Conservation (phyloP, 2,329 filamentous ascomycete genomes). For the Beauveria pseudobassiana region DNA sequence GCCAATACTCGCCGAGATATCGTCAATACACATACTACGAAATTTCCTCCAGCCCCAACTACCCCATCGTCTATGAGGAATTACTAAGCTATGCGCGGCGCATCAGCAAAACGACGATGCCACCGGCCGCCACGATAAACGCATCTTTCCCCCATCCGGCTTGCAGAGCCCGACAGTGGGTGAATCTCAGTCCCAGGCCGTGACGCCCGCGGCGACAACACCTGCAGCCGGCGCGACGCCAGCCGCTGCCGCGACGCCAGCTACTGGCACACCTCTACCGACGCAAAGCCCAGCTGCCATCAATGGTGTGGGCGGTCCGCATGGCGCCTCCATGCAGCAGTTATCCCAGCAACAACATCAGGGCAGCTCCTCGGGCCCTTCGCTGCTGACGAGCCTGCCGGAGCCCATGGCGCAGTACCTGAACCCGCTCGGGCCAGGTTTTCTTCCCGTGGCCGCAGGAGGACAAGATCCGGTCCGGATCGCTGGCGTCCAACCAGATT, state of each 20-base stretch:
- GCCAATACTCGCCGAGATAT: constrained; percentile 68
- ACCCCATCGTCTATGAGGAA: constrained; percentile 60
- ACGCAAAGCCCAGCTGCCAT: constrained; percentile 26
- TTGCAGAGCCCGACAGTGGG: constrained; percentile 24
- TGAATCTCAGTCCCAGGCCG: constrained; percentile 23
- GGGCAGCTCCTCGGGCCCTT: constrained; percentile 19
- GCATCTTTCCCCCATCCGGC: constrained; percentile 23
- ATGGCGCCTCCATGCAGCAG: not conserved
- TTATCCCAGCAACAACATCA: constrained; percentile 23
- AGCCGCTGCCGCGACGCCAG: constrained; percentile 21
- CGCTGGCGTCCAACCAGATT: constrained; percentile 56
- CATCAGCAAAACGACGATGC: constrained; percentile 73
- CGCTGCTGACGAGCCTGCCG: constrained; percentile 37
- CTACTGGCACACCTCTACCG: constrained; percentile 25
- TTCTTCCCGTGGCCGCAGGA: constrained; percentile 75
- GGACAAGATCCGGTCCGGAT: constrained; percentile 60
- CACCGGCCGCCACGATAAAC: constrained; percentile 49
- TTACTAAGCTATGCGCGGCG: constrained; percentile 70
- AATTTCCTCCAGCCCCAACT: constrained; percentile 42
- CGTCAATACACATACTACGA: constrained; percentile 52
- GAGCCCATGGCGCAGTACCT: constrained; percentile 40
- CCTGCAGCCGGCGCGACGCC: constrained; percentile 27
- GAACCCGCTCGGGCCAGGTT: constrained; percentile 48
- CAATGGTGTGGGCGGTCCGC: constrained; percentile 21
- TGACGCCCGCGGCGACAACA: constrained; percentile 14